Evolutionary conservation across 148 eudicot genomes (phyloP).

Genomic region (Heliamphora exappendiculata): DNA sequence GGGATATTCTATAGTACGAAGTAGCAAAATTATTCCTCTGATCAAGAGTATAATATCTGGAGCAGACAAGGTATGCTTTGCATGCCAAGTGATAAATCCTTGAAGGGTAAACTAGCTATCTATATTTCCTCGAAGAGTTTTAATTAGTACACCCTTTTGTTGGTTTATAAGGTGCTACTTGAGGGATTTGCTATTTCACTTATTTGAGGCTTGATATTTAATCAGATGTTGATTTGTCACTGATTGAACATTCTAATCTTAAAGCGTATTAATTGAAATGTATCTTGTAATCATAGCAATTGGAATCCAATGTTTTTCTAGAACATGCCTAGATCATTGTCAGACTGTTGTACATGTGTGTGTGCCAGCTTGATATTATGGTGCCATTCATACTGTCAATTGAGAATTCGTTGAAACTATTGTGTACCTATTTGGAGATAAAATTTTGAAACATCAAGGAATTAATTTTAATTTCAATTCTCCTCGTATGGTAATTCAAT

Average conservation of each 20-base stretch:
- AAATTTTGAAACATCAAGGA: background rate
- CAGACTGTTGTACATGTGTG: background rate
- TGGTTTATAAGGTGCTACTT: background rate
- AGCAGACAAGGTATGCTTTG: constrained; percentile 49
- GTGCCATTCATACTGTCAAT: background rate
- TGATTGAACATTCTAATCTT: background rate
- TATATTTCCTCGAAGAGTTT: background rate
- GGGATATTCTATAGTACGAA: constrained; percentile 70
- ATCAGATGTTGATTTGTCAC: background rate
- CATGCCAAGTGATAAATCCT: constrained; percentile 9
- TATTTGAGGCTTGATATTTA: background rate
- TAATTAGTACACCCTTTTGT: background rate
- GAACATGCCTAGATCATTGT: background rate
- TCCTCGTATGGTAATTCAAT: background rate
- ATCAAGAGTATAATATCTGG: constrained; percentile 76
- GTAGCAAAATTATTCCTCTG: constrained; percentile 86
- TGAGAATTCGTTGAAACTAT: background rate
- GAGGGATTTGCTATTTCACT: background rate
- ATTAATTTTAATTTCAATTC: background rate
- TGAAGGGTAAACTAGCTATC: background rate
- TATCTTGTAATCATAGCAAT: background rate
- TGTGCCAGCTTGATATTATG: too few species aligned
- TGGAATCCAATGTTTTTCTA: background rate
- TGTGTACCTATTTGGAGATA: background rate
- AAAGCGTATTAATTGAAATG: background rate